A percentile compares a stretch with the other conserved stretches of the same genome.
Evolutionary conservation across 2,329 filamentous ascomycete genomes (phyloP).

Genomic region (Tolypocladium album): DNA sequence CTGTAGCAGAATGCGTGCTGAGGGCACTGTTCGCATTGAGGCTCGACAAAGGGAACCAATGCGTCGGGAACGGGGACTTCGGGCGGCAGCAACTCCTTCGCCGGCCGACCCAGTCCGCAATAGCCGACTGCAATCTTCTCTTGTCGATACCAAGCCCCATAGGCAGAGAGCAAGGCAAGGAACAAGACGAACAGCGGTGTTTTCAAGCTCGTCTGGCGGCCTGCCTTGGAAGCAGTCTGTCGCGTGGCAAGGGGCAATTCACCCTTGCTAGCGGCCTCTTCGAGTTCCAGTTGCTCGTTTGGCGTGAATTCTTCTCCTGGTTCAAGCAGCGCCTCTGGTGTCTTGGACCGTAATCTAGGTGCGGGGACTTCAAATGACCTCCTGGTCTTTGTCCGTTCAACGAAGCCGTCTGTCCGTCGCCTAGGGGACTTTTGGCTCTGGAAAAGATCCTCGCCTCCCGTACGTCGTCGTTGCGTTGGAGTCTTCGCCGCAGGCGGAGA

Average conservation of each 20-base stretch:
- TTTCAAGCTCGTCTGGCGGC: slow-evolving; percentile 37
- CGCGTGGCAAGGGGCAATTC: slow-evolving; percentile 33
- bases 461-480: slow-evolving; percentile 37
- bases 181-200: slow-evolving; percentile 63
- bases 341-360: slow-evolving; percentile 23
- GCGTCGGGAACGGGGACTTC: slow-evolving; percentile 56
- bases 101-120: slow-evolving; percentile 69
- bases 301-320: slow-evolving; percentile 89
- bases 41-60: slow-evolving; percentile 57
- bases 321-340: slow-evolving; percentile 37
- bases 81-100: slow-evolving; percentile 36
- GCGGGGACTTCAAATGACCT: slow-evolving; percentile 47
- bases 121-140: slow-evolving; percentile 96
- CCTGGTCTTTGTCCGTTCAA: slow-evolving; percentile 23
- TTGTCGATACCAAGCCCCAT: slow-evolving; percentile 77
- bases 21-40: slow-evolving; percentile 83
- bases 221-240: slow-evolving; percentile 23
- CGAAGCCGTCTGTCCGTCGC: slow-evolving; percentile 29
- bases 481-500: slow-evolving; percentile 47
- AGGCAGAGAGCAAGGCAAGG: slow-evolving; percentile 57
- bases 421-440: slow-evolving; percentile 32
- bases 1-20: slow-evolving; percentile 80
- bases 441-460: slow-evolving; percentile 29
- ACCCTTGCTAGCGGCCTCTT: slow-evolving; percentile 51
- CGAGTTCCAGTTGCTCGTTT: slow-evolving; percentile 73